These are phyloP conservation scores for Alternaria atra DNA, from an alignment of 2,329 filamentous ascomycete species.

Conservation along the genomic window DNA sequence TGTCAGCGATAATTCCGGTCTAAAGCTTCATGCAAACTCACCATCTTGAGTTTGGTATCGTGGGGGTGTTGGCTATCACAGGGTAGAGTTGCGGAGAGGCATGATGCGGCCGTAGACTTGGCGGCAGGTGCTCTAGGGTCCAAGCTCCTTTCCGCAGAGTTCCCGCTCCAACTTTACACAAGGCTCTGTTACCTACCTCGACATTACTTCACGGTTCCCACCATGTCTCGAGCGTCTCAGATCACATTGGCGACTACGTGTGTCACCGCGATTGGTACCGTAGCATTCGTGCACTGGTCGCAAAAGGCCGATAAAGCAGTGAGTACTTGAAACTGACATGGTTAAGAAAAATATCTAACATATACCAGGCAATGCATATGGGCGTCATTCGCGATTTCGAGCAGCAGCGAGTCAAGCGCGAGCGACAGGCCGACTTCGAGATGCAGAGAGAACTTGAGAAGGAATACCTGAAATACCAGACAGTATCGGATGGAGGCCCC, in stretches of 20 bases:
- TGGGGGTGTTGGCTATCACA: constrained; percentile 30
- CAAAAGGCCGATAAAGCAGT: constrained; percentile 86
- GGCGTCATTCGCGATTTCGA: constrained; percentile 96
- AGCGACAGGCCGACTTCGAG: constrained; percentile 93
- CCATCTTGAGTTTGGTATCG: constrained; percentile 37
- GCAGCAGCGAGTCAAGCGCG: constrained; percentile 86
- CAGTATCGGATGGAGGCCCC: constrained; percentile 62
- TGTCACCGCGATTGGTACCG: constrained; percentile 76
- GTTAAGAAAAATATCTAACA: constrained; percentile 17
- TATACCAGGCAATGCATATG: constrained; percentile 84
- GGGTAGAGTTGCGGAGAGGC: constrained; percentile 30
- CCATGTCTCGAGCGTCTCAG: constrained; percentile 91
- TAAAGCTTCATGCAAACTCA: constrained; percentile 10
- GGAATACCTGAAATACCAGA: constrained; percentile 90
- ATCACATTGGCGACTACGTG: constrained; percentile 82
- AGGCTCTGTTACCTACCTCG: constrained; percentile 2
- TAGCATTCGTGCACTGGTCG: constrained; percentile 87
- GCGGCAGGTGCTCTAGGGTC: constrained; percentile 33
- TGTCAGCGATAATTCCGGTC: constrained; percentile 30
- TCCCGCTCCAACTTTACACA: constrained; percentile 19
- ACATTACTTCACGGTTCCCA: constrained; percentile 10
- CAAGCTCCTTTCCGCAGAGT: constrained; percentile 42
- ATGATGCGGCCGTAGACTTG: constrained; percentile 40
- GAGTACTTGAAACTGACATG: constrained; percentile 43
- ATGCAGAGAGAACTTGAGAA: constrained; percentile 85